Percentiles rank a stretch among this genome's conserved stretches.
These are phyloP conservation scores for Umbilicaria muhlenbergii DNA, from an alignment of 495 filamentous ascomycete species.

Conservation along the genomic window DNA sequence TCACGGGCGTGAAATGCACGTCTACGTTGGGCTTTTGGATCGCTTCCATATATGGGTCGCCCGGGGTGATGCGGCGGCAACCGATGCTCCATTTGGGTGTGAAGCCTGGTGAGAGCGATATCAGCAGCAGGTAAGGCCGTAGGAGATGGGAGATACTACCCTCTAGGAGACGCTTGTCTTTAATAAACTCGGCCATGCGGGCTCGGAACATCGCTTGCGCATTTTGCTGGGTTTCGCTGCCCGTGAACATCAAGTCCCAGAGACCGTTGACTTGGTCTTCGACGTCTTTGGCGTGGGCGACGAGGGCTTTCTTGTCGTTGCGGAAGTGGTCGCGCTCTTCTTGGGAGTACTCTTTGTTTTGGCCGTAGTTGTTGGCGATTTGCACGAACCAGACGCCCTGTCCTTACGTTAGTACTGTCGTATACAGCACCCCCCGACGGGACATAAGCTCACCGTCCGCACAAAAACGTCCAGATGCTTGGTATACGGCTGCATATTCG, in stretches of 20 bases:
- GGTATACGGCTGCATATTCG: slow-evolving; percentile 38
- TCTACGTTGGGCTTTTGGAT: slow-evolving; percentile 30
- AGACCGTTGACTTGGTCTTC: slow-evolving; percentile 23
- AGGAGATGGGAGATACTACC: slow-evolving; percentile 2
- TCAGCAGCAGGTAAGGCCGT: too few relatives aligned
- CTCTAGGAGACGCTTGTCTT: slow-evolving; percentile 23
- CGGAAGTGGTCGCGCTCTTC: slow-evolving; percentile 19
- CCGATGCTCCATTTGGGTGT: slow-evolving; percentile 30
- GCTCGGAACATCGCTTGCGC: slow-evolving; percentile 15
- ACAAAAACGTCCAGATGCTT: slow-evolving; percentile 30
- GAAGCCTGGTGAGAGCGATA: slow-evolving; percentile 13
- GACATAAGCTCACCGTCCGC: slow-evolving; percentile 4
- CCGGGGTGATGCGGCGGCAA: slow-evolving; percentile 35
- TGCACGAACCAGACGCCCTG: too few relatives aligned
- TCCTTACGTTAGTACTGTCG: too few relatives aligned
- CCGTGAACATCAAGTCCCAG: slow-evolving; percentile 21
- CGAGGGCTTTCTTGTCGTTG: slow-evolving; percentile 15
- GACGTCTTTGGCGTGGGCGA: slow-evolving; percentile 22
- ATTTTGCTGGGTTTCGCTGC: slow-evolving; percentile 15
- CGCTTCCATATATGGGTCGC: slow-evolving; percentile 32
- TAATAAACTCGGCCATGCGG: slow-evolving; percentile 25
- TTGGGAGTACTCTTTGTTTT: slow-evolving; percentile 2
- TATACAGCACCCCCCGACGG: too few relatives aligned
- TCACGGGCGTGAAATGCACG: slow-evolving; percentile 25
- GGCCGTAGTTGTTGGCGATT: too few relatives aligned